Evolutionary conservation across 768 basidiomycete species (phyloP), one percentile per base, ranked within the genome.

Genomic region (Butyriboletus loyo): DNA sequence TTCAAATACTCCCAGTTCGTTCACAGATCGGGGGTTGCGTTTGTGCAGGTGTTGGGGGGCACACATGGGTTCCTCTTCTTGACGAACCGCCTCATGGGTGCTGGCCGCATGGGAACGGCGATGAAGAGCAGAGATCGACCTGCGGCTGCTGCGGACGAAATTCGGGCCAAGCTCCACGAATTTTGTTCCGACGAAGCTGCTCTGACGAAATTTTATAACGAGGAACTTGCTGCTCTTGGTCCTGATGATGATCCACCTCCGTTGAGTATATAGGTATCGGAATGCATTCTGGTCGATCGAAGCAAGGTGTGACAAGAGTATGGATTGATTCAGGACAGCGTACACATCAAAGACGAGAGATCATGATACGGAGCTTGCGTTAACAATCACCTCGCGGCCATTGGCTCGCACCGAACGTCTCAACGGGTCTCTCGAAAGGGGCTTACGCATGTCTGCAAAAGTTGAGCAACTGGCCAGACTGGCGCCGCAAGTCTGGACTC

Each of bases 1-100:
- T 90, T 84, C 74, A 77, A 80, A 56, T 82, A 92, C 70, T 89
- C 92, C 19, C 96, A 98, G 66, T 98, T 92, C 66, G 88, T 97
- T 28, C 96, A 97, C 64, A 84, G 86, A 44, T 83, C 87, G 5
- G 97, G 97, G 2, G 82, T 89, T 22, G 93, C 91, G 9, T 92
- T 98, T 64, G 84, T 93, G 9, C 93, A 97, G 66, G 86, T 96
- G 52, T 63, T 94, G 5, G 90, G 87, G 2, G 90, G 85, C 2
- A 68, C 77, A 4, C 77, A 86, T 49, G 93, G 94, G 0, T 95
- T 93, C 69, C 70, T 92, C 53, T 96, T 95, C 76, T 75, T 93
- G 59, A 94, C 89, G 49, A 98, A 98, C 66, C 77, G 93, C 22
- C 73, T 95, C 52, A 87, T 91, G 77, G 85, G 80, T 4, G 78